Percentiles rank a stretch among this genome's conserved stretches.
phyloP scores from a whole-genome alignment of 2,329 filamentous ascomycete genomes.

The Leptographium galeiforme region DNA sequence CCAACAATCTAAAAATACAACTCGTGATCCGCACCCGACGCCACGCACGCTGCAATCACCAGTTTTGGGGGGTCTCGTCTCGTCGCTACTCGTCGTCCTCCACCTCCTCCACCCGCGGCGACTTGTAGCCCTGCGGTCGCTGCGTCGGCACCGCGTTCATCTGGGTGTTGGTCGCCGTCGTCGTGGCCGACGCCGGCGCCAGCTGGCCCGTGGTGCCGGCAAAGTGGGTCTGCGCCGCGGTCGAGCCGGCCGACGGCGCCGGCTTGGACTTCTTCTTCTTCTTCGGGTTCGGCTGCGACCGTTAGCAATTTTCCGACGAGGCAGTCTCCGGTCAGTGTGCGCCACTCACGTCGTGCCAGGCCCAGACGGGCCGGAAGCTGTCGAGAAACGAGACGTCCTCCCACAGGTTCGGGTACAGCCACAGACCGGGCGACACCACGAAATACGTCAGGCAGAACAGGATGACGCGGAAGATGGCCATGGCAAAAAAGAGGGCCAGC shows the following conservation, averaged over 20 bases:
- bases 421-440: slow-evolving; percentile 70
- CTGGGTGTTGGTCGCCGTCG: slow-evolving; percentile 42
- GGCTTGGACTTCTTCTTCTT: slow-evolving; percentile 42
- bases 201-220: slow-evolving; percentile 39
- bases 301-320: no score
- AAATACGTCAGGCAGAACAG: slow-evolving; percentile 92
- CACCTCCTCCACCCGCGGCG: slow-evolving; percentile 24
- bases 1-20: no score
- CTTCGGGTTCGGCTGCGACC: slow-evolving; percentile 27
- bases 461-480: slow-evolving; percentile 94
- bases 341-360: slow-evolving; percentile 87
- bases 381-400: slow-evolving; percentile 98
- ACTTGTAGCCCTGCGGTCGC: slow-evolving; percentile 28
- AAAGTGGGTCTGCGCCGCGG: slow-evolving; percentile 28
- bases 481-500: slow-evolving; percentile 86
- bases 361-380: slow-evolving; percentile 91
- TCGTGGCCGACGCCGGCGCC: slow-evolving; percentile 38
- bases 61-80: background rate
- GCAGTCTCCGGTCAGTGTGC: background rate
- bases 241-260: slow-evolving; percentile 18
- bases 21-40: background rate
- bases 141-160: slow-evolving; percentile 29
- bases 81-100: slow-evolving; percentile 17
- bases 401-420: slow-evolving; percentile 95
- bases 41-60: background rate